Percentiles rank a stretch among this genome's conserved stretches.
These are phyloP conservation scores for Blastomyces parvus DNA, from an alignment of 2,329 filamentous ascomycete genomes.

Conservation along the genomic window DNA sequence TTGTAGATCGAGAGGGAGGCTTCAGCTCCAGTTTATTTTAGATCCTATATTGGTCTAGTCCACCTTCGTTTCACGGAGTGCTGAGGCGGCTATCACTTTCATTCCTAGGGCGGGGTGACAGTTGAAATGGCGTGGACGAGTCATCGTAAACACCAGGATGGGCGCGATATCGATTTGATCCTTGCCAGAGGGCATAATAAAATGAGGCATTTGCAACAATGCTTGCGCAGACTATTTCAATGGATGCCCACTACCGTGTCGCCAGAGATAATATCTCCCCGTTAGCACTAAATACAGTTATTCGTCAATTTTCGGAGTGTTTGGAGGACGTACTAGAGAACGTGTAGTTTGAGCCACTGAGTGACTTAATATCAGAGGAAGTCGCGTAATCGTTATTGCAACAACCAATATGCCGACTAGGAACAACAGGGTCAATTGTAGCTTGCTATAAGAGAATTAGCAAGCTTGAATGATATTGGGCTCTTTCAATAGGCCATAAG, in stretches of 20 bases:
- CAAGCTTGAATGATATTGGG: neutral
- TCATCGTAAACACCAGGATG: neutral
- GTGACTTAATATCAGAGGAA: conserved; percentile 15
- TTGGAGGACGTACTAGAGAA: conserved; percentile 12
- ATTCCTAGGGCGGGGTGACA: neutral
- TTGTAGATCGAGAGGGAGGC: neutral
- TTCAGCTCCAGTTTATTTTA: neutral
- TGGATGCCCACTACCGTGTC: conserved; percentile 14
- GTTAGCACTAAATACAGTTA: neutral
- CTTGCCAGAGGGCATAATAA: conserved; percentile 16
- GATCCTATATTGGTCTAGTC: neutral
- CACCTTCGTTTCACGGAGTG: neutral
- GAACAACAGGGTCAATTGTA: conserved; percentile 16
- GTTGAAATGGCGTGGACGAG: neutral
- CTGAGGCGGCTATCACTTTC: neutral
- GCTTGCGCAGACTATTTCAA: conserved; percentile 15
- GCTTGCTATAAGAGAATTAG: conserved; percentile 10
- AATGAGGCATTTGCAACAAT: conserved; percentile 17
- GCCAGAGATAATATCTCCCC: neutral
- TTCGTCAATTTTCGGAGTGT: neutral
- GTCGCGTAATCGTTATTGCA: conserved; percentile 14
- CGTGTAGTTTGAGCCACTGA: conserved; percentile 14
- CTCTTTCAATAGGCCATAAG: neutral
- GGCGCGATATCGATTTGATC: conserved; percentile 5
- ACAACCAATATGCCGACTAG: conserved; percentile 14